Conservation (phyloP, 2,329 filamentous ascomycete genomes). For the Colletotrichum sp. region DNA sequence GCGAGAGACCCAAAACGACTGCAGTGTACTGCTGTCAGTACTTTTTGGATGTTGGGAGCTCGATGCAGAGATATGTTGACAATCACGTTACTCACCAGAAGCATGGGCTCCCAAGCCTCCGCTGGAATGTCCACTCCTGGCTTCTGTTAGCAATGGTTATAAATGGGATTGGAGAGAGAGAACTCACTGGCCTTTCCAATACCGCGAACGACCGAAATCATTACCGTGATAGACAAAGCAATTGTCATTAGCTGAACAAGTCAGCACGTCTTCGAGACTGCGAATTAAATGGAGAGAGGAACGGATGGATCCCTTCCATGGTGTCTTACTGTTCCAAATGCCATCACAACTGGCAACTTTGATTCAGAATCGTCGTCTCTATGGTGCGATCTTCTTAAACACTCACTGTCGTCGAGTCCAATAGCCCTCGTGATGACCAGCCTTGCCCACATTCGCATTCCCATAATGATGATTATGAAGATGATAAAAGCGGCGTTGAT, state of each 20-base stretch:
- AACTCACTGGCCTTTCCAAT: neutral
- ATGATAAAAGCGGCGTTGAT: constrained; percentile 1
- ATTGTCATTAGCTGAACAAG: neutral
- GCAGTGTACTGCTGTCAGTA: neutral
- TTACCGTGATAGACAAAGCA: neutral
- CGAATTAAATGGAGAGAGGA: neutral
- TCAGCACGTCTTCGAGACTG: neutral
- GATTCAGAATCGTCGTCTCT: neutral
- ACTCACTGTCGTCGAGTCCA: neutral
- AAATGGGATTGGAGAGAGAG: neutral
- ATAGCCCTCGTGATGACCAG: neutral
- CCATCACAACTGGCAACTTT: neutral
- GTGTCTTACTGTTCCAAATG: neutral
- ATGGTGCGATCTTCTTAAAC: neutral
- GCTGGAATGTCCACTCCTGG: neutral
- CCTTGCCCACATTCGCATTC: neutral
- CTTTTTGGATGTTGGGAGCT: neutral
- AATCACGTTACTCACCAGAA: neutral
- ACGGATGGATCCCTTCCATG: neutral
- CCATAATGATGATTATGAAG: neutral
- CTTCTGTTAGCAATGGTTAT: neutral
- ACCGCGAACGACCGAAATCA: neutral
- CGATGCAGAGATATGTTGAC: neutral
- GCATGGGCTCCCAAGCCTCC: neutral
- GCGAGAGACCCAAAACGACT: neutral